Evolutionary conservation across 2,329 filamentous ascomycete genomes (phyloP).

Genomic region (Diaporthe capsici): DNA sequence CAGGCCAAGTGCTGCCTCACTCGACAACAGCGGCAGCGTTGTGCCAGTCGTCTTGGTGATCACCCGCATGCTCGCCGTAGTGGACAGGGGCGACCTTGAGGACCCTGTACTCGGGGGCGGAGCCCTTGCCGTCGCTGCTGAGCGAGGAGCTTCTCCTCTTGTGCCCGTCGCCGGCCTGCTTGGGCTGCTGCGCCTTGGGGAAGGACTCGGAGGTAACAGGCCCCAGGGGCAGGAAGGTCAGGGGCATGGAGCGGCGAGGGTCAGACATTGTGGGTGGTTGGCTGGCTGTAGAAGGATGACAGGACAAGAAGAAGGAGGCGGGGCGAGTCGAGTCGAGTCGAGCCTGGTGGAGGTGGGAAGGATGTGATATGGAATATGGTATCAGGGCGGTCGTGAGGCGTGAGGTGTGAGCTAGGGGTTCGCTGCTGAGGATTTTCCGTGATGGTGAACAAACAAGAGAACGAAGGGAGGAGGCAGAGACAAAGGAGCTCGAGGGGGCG

Average conservation of each 20-base stretch:
- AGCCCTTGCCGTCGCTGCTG: conserved; percentile 60
- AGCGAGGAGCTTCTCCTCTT: conserved; percentile 68
- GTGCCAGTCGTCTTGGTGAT: conserved; percentile 70
- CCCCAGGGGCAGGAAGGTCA: conserved; percentile 69
- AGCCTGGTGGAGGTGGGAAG: no score
- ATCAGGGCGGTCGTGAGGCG: not conserved
- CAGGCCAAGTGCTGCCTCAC: conserved; percentile 44
- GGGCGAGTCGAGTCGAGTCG: not conserved
- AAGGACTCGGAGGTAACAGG: conserved; percentile 71
- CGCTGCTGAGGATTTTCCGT: not conserved
- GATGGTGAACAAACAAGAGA: conserved; percentile 10
- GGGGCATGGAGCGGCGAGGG: conserved; percentile 32
- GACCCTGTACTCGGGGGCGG: conserved; percentile 60
- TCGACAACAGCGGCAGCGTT: conserved; percentile 58
- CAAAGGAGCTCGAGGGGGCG: conserved; percentile 12
- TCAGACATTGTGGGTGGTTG: conserved; percentile 36
- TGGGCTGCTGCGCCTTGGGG: conserved; percentile 58
- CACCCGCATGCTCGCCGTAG: conserved; percentile 72
- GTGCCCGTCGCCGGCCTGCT: conserved; percentile 45
- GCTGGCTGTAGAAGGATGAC: not conserved
- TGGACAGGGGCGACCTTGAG: conserved; percentile 76
- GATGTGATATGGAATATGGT: not conserved
- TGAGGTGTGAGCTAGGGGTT: not conserved
- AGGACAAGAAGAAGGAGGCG: not conserved
- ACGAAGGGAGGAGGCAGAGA: not conserved